Conservation (phyloP, 352 stramenopile genomes). For the Globisporangium iwayamae region DNA sequence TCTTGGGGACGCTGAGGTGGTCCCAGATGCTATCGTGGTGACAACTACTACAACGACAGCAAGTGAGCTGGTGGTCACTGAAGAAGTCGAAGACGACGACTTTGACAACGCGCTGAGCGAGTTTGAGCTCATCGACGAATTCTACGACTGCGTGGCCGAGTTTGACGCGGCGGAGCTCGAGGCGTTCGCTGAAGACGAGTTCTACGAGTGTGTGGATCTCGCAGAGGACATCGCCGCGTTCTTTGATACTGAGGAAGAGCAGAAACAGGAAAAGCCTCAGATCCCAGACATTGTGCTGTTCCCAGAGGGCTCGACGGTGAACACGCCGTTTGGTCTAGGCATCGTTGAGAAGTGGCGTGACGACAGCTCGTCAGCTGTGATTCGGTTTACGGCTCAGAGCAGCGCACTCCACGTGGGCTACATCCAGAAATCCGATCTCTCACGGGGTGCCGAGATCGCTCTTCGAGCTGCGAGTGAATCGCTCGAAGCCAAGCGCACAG, state of each 20-base stretch:
- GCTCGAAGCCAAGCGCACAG: conserved; percentile 53
- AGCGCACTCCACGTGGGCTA: conserved; percentile 31
- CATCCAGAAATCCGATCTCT: conserved; percentile 63
- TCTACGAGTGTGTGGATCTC: conserved; percentile 80
- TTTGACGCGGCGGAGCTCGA: conserved; percentile 56
- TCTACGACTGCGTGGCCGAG: conserved; percentile 69
- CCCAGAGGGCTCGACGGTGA: conserved; percentile 51
- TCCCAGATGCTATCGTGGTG: not conserved
- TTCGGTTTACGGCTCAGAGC: conserved; percentile 32
- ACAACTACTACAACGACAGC: not conserved
- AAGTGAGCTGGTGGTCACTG: not conserved
- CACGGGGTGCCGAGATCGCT: conserved; percentile 48
- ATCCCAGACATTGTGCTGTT: conserved; percentile 25
- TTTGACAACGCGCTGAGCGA: conserved; percentile 7
- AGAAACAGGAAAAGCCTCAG: conserved; percentile 18
- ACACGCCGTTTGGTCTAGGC: conserved; percentile 66
- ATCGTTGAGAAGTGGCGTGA: conserved; percentile 48
- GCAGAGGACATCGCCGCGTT: conserved; percentile 47
- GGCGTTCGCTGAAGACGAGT: conserved; percentile 77
- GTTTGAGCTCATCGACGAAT: conserved; percentile 70
- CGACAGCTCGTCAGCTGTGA: conserved; percentile 30
- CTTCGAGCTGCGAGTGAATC: conserved; percentile 30
- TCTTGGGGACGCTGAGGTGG: not conserved
- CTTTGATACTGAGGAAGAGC: conserved; percentile 28
- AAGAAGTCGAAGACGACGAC: not conserved